phyloP scores from a whole-genome alignment of 2,329 filamentous ascomycete species.

The Stemphylium lycopersici region DNA sequence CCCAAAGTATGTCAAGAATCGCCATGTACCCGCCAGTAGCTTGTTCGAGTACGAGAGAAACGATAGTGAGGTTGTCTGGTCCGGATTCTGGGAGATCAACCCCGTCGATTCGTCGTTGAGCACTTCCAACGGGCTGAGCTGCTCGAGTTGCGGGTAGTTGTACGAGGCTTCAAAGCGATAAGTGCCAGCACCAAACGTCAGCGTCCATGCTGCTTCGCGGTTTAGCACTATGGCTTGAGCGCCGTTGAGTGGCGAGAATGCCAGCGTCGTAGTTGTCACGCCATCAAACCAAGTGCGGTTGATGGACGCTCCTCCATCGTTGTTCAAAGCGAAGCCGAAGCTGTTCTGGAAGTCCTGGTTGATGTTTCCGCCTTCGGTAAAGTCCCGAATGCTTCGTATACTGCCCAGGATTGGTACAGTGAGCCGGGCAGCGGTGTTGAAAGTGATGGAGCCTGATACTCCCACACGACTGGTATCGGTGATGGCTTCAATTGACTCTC shows the following conservation, averaged over 20 bases:
- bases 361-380: constrained; percentile 63
- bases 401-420: constrained; percentile 66
- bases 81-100: constrained; percentile 55
- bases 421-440: constrained; percentile 64
- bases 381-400: constrained; percentile 67
- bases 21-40: constrained; percentile 68
- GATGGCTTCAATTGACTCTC: constrained; percentile 56
- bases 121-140: constrained; percentile 58
- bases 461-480: constrained; percentile 56
- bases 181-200: constrained; percentile 59
- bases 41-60: constrained; percentile 70
- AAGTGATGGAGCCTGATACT: constrained; percentile 59
- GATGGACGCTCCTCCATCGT: constrained; percentile 56
- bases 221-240: constrained; percentile 24
- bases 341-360: constrained; percentile 62
- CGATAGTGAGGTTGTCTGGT: constrained; percentile 60
- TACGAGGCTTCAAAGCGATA: constrained; percentile 66
- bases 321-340: constrained; percentile 50
- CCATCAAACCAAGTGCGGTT: constrained; percentile 68
- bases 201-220: constrained; percentile 43
- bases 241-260: constrained; percentile 46
- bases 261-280: constrained; percentile 61
- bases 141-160: constrained; percentile 67
- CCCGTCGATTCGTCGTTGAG: constrained; percentile 56
- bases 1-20: constrained; percentile 71